Base-by-base conservation (phyloP, 345 rosid species). In the Gynandropsis gynandra region DNA sequence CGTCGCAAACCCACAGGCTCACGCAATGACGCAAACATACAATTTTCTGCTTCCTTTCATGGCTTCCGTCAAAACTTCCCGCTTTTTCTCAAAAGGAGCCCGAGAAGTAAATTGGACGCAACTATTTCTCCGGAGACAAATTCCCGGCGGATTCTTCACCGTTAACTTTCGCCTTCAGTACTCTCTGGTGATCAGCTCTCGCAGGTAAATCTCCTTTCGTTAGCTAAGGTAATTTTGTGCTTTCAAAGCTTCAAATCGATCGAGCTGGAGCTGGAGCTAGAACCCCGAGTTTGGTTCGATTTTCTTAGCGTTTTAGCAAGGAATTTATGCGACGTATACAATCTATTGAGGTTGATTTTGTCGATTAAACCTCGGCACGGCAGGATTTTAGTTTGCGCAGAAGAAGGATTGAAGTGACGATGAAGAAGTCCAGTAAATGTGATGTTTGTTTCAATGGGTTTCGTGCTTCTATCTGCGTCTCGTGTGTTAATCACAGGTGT, bases 401-500 rank as follows among this genome's bases (percentile, higher is more conserved):
- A 66, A 48, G 62, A 58, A 45, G 37, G 68, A 68, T 63, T 11
- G 19, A 44, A 60, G 69, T 7, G 69, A 74, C 57, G 74, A 62
- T 71, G 60, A 74, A 71, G 56, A 80, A 66, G 59, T 52, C 72
- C 18, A 65, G 63, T 62, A 65, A 68, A 62, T 82, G 95, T 59
- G 83, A 66, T 33, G 53, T 92, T 60, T 92, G 98, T 57, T 71
- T 72, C 53, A 59, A 46, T 42, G 63, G 79, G 13, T 78, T 77
- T 72, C 88, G 85, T 38, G 69, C 90, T 16, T 87, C 95, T 18
- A 65, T 92, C 47, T 92, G 97, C 45, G 60, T 75, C 5, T 50
- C 33, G 50, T 87, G 98, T 66, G 96, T 85, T 44, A 92, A 92
- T 74, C 80, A 69, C 74, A 76, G 95, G 98, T 78, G 67, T 24